A percentile compares a stretch with the other conserved stretches of the same genome.
Conservation (phyloP, 495 filamentous ascomycete species). For the Neurospora sp. region DNA sequence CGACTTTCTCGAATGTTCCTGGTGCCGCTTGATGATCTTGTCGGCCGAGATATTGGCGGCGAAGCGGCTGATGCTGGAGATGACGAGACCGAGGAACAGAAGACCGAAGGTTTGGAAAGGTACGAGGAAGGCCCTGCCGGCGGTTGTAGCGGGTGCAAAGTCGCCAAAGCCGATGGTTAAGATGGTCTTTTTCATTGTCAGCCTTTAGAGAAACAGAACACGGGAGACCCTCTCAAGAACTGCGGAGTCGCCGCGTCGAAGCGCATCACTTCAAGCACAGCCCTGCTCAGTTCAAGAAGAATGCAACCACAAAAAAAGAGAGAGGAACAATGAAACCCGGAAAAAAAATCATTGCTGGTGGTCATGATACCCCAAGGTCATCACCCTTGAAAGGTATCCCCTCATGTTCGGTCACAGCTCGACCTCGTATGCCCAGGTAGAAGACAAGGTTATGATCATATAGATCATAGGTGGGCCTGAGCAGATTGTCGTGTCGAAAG, state of each 20-base stretch:
- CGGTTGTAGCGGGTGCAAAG: constrained; percentile 38
- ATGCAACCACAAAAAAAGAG: too few species aligned
- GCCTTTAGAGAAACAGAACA: not conserved
- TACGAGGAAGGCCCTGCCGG: constrained; percentile 49
- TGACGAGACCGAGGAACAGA: constrained; percentile 62
- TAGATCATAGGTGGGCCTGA: not conserved
- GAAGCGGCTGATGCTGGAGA: constrained; percentile 60
- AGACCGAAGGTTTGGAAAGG: constrained; percentile 69
- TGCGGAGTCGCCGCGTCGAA: too few species aligned
- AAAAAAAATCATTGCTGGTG: not conserved
- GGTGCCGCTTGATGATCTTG: constrained; percentile 56
- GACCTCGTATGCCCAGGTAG: not conserved
- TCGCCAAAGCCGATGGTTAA: constrained; percentile 68
- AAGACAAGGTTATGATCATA: not conserved
- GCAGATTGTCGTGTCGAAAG: not conserved
- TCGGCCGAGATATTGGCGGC: constrained; percentile 51
- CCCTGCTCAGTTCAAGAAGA: too few species aligned
- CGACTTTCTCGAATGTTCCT: constrained; percentile 45
- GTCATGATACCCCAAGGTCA: not conserved
- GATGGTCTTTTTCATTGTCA: constrained; percentile 16
- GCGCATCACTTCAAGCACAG: too few species aligned
- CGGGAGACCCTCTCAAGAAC: too few species aligned
- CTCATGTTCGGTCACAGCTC: not conserved
- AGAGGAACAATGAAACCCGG: too few species aligned
- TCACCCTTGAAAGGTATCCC: not conserved